A percentile compares a stretch with the other conserved stretches of the same genome.
phyloP scores from a whole-genome alignment of 2,329 filamentous ascomycete genomes.

The Arthrobotrys sphaeroides region DNA sequence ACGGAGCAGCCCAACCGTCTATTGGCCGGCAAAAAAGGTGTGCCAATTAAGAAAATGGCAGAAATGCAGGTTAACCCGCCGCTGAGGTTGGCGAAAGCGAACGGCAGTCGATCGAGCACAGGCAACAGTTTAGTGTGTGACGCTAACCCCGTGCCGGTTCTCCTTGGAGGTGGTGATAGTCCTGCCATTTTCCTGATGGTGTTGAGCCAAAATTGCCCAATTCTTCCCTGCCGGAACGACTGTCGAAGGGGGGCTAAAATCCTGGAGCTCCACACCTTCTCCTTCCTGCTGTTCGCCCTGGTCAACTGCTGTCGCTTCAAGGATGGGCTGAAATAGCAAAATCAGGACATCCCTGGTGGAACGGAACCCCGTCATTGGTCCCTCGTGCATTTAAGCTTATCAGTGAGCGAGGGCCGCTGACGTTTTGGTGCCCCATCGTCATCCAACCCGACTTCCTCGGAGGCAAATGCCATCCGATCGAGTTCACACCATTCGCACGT shows the following conservation, averaged over 20 bases:
- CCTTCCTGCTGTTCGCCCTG: slow-evolving; percentile 22
- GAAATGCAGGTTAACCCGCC: slow-evolving; percentile 27
- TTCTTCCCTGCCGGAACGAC: slow-evolving; percentile 23
- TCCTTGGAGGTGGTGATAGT: slow-evolving; percentile 46
- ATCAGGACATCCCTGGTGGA: slow-evolving; percentile 39
- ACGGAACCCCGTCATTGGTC: slow-evolving; percentile 43
- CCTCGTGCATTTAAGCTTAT: slow-evolving; percentile 54
- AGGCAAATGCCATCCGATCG: slow-evolving; percentile 41
- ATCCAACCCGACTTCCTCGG: slow-evolving; percentile 16
- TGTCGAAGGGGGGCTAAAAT: neutral
- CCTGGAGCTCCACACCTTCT: slow-evolving; percentile 53
- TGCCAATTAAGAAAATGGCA: slow-evolving; percentile 40
- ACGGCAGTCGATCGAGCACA: slow-evolving; percentile 36
- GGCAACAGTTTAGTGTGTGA: neutral
- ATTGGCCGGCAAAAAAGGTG: slow-evolving; percentile 46
- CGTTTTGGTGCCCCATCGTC: slow-evolving; percentile 26
- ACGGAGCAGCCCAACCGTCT: neutral
- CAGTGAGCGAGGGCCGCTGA: slow-evolving; percentile 39
- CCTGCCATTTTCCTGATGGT: slow-evolving; percentile 46
- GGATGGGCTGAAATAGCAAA: slow-evolving; percentile 37
- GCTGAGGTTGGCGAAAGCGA: slow-evolving; percentile 39
- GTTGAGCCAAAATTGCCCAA: slow-evolving; percentile 54
- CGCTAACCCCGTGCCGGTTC: slow-evolving; percentile 11
- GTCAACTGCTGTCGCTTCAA: slow-evolving; percentile 27
- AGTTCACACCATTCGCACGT: slow-evolving; percentile 34